Conservation (phyloP, 257 asterid genomes). For the Fraxinus quadrangulata region DNA sequence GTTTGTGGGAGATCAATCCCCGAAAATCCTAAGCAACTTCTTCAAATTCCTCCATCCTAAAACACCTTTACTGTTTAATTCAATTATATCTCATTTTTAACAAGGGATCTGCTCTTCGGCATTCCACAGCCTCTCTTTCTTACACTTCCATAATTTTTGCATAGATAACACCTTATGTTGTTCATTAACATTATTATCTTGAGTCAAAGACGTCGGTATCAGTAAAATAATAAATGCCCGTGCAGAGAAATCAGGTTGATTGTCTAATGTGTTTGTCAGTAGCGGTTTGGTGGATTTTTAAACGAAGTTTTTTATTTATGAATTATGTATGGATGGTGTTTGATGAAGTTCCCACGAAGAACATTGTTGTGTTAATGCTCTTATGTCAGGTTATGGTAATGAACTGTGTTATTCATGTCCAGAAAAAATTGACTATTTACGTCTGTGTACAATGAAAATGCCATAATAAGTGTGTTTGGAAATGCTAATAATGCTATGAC, state of each 20-base stretch:
- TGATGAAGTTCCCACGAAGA: slow-evolving; percentile 47
- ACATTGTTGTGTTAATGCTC: slow-evolving; percentile 16
- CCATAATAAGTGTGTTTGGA: too few species aligned
- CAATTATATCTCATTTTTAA: slow-evolving; percentile 33
- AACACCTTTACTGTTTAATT: slow-evolving; percentile 60
- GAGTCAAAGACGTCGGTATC: slow-evolving; percentile 18
- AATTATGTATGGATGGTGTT: slow-evolving; percentile 31
- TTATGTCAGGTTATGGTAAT: background rate
- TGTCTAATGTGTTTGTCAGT: slow-evolving; percentile 39
- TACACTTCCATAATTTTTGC: slow-evolving; percentile 29
- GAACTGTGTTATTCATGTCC: background rate
- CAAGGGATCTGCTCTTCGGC: slow-evolving; percentile 36
- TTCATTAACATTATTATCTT: slow-evolving; percentile 19
- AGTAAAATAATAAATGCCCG: slow-evolving; percentile 35
- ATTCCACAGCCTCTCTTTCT: slow-evolving; percentile 34
- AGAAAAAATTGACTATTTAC: too few species aligned
- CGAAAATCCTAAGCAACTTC: slow-evolving; percentile 17
- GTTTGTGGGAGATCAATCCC: background rate
- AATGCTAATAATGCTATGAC: too few species aligned
- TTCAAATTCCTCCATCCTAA: slow-evolving; percentile 49
- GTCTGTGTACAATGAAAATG: too few species aligned
- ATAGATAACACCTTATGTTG: slow-evolving; percentile 36
- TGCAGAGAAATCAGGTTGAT: slow-evolving; percentile 37
- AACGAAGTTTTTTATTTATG: slow-evolving; percentile 6
- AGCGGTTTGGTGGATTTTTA: slow-evolving; percentile 38